Evolutionary conservation across 2,329 filamentous ascomycete species (phyloP).

Genomic region (Thermoascus crustaceus): DNA sequence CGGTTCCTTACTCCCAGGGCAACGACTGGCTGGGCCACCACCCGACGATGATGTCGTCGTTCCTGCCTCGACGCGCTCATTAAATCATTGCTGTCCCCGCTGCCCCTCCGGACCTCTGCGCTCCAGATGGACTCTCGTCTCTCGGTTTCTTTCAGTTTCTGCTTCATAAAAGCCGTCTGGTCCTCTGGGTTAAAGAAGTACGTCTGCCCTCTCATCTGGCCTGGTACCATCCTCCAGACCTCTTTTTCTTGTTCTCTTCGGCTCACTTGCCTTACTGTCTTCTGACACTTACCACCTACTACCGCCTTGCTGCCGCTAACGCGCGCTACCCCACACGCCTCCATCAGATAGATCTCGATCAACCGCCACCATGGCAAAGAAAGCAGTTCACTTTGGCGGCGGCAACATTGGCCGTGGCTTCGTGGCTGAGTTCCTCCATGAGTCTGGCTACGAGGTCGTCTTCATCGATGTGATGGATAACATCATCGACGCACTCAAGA

Average conservation of each 20-base stretch:
- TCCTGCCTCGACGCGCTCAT: slow-evolving; percentile 1
- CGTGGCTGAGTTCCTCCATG: slow-evolving; percentile 84
- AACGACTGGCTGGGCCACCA: too few relatives aligned
- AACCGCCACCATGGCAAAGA: slow-evolving; percentile 42
- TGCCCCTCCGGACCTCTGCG: slow-evolving; percentile 5
- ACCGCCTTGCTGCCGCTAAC: too few relatives aligned
- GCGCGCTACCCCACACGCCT: background rate
- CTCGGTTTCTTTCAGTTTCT: background rate
- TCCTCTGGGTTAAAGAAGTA: too few relatives aligned
- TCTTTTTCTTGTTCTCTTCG: too few relatives aligned
- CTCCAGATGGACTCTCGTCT: background rate
- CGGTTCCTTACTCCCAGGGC: too few relatives aligned
- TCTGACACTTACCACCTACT: slow-evolving; percentile 3
- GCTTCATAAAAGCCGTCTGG: too few relatives aligned
- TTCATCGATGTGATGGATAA: slow-evolving; percentile 89
- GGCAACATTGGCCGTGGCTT: slow-evolving; percentile 84
- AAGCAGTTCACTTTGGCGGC: slow-evolving; percentile 76
- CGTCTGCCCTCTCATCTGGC: too few relatives aligned
- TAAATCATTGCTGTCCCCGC: slow-evolving; percentile 1
- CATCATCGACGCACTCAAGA: slow-evolving; percentile 72
- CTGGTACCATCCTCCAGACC: too few relatives aligned
- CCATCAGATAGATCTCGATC: slow-evolving; percentile 1
- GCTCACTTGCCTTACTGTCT: background rate
- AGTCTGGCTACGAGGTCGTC: slow-evolving; percentile 90
- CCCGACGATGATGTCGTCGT: slow-evolving; percentile 2